These are phyloP conservation scores for Verticillium longisporum DNA, from an alignment of 2,329 filamentous ascomycete species.

Conservation along the genomic window DNA sequence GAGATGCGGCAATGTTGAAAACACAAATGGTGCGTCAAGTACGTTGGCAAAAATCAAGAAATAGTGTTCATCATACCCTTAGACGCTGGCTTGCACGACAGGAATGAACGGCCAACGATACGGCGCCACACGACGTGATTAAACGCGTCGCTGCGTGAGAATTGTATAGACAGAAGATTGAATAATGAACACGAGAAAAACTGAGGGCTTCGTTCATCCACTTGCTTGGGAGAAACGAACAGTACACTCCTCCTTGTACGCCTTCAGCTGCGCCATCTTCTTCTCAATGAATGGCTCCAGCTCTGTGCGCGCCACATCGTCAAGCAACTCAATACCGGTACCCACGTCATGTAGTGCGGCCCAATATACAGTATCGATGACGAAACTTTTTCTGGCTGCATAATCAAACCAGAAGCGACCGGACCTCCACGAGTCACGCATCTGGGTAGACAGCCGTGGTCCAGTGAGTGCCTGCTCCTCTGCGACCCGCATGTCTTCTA, in stretches of 20 bases:
- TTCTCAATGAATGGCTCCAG: conserved; percentile 16
- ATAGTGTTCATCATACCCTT: too few species aligned
- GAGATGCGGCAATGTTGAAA: too few species aligned
- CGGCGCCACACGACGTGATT: too few species aligned
- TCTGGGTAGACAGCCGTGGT: conserved; percentile 15
- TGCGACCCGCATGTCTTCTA: conserved; percentile 1
- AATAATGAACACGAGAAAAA: too few species aligned
- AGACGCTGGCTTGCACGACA: too few species aligned
- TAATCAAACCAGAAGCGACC: conserved; percentile 29
- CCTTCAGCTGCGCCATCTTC: conserved; percentile 22
- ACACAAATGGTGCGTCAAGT: too few species aligned
- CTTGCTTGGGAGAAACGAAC: too few species aligned
- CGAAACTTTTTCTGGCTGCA: conserved; percentile 16
- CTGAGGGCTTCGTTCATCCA: too few species aligned
- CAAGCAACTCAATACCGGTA: conserved; percentile 15
- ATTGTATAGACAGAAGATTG: too few species aligned
- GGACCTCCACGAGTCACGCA: conserved; percentile 26
- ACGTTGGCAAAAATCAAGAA: too few species aligned
- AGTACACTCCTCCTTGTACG: conserved; percentile 8
- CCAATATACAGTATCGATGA: conserved; percentile 26
- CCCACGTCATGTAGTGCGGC: conserved; percentile 16
- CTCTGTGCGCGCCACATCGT: conserved; percentile 15
- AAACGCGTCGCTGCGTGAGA: too few species aligned
- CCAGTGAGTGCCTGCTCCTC: not conserved
- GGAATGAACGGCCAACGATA: too few species aligned